Percentiles rank a stretch among this genome's conserved stretches.
Evolutionary conservation across 2,329 filamentous ascomycete genomes (phyloP).

Genomic region (Colletotrichum simmondsii): DNA sequence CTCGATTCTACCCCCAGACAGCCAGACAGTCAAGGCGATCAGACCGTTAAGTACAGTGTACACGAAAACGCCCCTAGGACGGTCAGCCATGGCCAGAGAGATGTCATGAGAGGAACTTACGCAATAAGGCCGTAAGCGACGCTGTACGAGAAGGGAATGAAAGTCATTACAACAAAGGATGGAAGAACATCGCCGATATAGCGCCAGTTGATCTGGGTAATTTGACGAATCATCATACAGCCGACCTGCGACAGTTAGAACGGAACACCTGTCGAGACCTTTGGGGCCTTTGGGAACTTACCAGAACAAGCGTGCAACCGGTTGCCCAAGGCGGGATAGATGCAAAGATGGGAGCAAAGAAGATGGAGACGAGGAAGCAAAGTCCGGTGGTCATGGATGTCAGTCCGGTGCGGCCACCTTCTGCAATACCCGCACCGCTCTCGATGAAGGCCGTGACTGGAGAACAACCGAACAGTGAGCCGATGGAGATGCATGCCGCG

Average conservation of each 20-base stretch:
- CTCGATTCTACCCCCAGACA: constrained; percentile 55
- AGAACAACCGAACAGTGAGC: constrained; percentile 74
- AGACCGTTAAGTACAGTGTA: constrained; percentile 61
- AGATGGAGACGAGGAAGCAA: constrained; percentile 77
- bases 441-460: constrained; percentile 82
- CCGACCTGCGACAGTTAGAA: constrained; percentile 63
- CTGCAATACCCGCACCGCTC: constrained; percentile 79
- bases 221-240: constrained; percentile 81
- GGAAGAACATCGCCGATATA: constrained; percentile 82
- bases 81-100: constrained; percentile 2
- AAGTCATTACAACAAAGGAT: constrained; percentile 78
- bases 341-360: constrained; percentile 81
- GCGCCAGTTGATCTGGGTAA: constrained; percentile 79
- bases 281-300: constrained; percentile 44
- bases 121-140: constrained; percentile 82
- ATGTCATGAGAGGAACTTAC: constrained; percentile 50
- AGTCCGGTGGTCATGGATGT: constrained; percentile 76
- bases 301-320: constrained; percentile 77
- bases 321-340: constrained; percentile 84
- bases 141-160: constrained; percentile 84
- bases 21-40: constrained; percentile 56
- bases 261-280: not conserved
- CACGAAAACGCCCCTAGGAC: constrained; percentile 62
- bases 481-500: constrained; percentile 77
- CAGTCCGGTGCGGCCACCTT: constrained; percentile 78